Evolutionary conservation across 2,329 filamentous ascomycete genomes (phyloP).

Genomic region (Curvularia spicifera): DNA sequence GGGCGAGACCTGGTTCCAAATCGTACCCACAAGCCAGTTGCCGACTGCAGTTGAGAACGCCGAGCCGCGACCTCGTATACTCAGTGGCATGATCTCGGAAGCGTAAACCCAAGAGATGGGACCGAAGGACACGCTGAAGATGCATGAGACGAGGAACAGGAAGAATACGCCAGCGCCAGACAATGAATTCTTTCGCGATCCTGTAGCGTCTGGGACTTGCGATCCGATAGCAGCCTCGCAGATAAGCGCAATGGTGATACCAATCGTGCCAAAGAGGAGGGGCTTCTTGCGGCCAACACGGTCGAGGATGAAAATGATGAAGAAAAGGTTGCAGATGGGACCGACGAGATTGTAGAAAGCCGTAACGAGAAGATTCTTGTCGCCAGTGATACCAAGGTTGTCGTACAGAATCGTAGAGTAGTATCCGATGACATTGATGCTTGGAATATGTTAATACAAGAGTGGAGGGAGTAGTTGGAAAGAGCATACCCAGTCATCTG

Average conservation of each 20-base stretch:
- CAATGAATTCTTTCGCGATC: conserved; percentile 49
- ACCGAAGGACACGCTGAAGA: conserved; percentile 46
- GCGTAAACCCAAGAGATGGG: conserved; percentile 67
- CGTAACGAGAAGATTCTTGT: conserved; percentile 61
- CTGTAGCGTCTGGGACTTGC: conserved; percentile 38
- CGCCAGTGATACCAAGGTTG: conserved; percentile 63
- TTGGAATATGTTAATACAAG: conserved; percentile 22
- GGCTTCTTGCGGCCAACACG: conserved; percentile 59
- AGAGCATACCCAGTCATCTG: conserved; percentile 63
- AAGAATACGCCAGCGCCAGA: conserved; percentile 70
- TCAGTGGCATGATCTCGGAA: conserved; percentile 68
- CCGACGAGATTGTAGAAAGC: conserved; percentile 68
- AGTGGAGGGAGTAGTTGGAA: not conserved
- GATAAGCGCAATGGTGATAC: conserved; percentile 63
- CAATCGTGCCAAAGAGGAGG: conserved; percentile 60
- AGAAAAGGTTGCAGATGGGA: conserved; percentile 63
- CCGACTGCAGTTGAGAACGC: conserved; percentile 65
- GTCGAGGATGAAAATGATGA: conserved; percentile 65
- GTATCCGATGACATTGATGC: conserved; percentile 65
- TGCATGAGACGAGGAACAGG: conserved; percentile 59
- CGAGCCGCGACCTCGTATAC: conserved; percentile 66
- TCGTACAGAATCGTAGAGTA: conserved; percentile 67
- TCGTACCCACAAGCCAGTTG: conserved; percentile 65
- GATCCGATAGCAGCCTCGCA: conserved; percentile 64
- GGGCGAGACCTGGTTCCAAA: conserved; percentile 66